Conservation (phyloP, 2,329 filamentous ascomycete genomes). For the Beauveria rudraprayagi region DNA sequence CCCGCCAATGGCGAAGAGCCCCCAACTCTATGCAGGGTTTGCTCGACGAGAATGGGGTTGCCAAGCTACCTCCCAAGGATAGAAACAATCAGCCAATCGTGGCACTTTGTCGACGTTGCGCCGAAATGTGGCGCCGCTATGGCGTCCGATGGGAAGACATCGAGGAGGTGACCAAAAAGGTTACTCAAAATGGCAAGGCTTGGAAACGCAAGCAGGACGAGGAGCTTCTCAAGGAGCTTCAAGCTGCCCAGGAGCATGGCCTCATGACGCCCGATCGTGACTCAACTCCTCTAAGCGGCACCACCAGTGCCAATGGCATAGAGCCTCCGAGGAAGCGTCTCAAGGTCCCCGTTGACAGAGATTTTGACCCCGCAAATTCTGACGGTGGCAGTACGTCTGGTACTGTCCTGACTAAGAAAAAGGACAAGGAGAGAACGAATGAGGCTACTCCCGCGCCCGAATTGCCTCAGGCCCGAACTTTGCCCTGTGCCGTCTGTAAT, state of each 20-base stretch:
- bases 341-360: slow-evolving; percentile 47
- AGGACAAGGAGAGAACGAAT: slow-evolving; percentile 44
- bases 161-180: slow-evolving; percentile 84
- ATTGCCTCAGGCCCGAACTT: slow-evolving; percentile 65
- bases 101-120: slow-evolving; percentile 83
- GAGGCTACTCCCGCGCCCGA: slow-evolving; percentile 59
- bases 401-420: slow-evolving; percentile 40
- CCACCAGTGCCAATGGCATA: slow-evolving; percentile 20
- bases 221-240: slow-evolving; percentile 70
- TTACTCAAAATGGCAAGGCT: slow-evolving; percentile 67
- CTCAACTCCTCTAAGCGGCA: slow-evolving; percentile 28
- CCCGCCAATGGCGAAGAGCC: slow-evolving; percentile 85
- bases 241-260: slow-evolving; percentile 53
- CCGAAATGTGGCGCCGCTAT: slow-evolving; percentile 90
- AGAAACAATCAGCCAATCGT: slow-evolving; percentile 68
- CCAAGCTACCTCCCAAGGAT: slow-evolving; percentile 58
- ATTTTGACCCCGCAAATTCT: slow-evolving; percentile 37
- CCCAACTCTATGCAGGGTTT: slow-evolving; percentile 68
- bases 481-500: slow-evolving; percentile 82
- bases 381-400: slow-evolving; percentile 33
- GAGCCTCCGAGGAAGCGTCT: slow-evolving; percentile 60
- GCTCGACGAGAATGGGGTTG: slow-evolving; percentile 50
- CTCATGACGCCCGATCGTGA: slow-evolving; percentile 35
- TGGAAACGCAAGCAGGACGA: slow-evolving; percentile 89
- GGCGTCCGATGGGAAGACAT: slow-evolving; percentile 92